Evolutionary conservation across 2,329 filamentous ascomycete genomes (phyloP).

Genomic region (Fusarium pininemorale): DNA sequence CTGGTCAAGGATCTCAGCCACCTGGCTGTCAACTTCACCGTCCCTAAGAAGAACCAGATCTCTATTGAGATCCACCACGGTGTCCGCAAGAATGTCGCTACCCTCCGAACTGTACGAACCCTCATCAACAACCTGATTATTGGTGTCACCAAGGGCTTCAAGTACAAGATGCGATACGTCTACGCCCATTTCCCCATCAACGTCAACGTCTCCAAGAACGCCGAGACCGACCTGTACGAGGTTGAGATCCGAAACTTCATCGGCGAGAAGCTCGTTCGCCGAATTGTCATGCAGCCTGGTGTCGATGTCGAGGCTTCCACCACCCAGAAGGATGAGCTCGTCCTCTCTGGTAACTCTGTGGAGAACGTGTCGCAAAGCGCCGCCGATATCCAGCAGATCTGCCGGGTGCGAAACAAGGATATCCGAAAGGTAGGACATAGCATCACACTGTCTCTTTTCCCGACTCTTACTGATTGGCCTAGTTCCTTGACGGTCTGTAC

Average conservation of each 20-base stretch:
- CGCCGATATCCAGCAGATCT: slow-evolving; percentile 99
- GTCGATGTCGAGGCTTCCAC: slow-evolving; percentile 91
- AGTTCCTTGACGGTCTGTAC: slow-evolving; percentile 99
- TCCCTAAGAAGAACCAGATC: slow-evolving; percentile 86
- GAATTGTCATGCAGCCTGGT: slow-evolving; percentile 86
- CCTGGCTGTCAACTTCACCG: slow-evolving; percentile 93
- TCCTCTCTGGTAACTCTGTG: slow-evolving; percentile 91
- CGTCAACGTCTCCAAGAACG: slow-evolving; percentile 98
- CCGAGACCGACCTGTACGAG: slow-evolving; percentile 85
- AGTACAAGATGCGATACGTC: slow-evolving; percentile 99
- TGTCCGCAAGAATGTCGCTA: slow-evolving; percentile 95
- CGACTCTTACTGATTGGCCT: slow-evolving; percentile 40
- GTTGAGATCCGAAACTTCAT: slow-evolving; percentile 99
- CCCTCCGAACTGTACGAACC: slow-evolving; percentile 96
- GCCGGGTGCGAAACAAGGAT: slow-evolving; percentile 99
- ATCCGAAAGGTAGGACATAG: slow-evolving; percentile 85
- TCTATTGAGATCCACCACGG: slow-evolving; percentile 99
- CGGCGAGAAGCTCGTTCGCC: slow-evolving; percentile 98
- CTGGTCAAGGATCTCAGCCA: slow-evolving; percentile 97
- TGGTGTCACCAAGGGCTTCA: slow-evolving; percentile 98
- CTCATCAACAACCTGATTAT: slow-evolving; percentile 99
- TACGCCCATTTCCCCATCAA: slow-evolving; percentile 99
- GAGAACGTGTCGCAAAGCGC: slow-evolving; percentile 98
- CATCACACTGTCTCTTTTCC: neutral
- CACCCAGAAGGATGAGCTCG: slow-evolving; percentile 97